These are phyloP conservation scores for Saposhnikovia divaricata DNA, from an alignment of 129 eudicot species.

Conservation along the genomic window DNA sequence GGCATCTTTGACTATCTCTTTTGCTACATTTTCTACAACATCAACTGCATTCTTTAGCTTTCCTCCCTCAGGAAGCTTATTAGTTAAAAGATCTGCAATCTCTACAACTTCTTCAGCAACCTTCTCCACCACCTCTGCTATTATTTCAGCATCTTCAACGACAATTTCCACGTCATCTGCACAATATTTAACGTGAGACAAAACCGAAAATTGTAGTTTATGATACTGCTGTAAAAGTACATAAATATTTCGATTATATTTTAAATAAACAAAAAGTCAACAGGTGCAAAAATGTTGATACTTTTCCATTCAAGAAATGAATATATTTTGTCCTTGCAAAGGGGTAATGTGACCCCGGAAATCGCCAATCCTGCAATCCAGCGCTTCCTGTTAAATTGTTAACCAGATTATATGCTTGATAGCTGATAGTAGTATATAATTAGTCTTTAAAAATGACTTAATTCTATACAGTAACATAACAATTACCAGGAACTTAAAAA, in stretches of 20 bases:
- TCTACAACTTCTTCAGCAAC: conserved; percentile 16
- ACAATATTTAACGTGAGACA: not conserved
- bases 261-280: not conserved
- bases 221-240: not conserved
- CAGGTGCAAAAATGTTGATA: not conserved
- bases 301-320: conserved; percentile 7
- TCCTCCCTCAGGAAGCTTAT: conserved; percentile 11
- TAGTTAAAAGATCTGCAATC: conserved; percentile 5
- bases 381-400: conserved; percentile 13
- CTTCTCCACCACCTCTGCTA: conserved; percentile 12
- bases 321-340: conserved; percentile 4
- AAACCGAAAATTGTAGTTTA: not conserved
- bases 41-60: conserved; percentile 11
- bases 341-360: not conserved
- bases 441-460: not conserved
- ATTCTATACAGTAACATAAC: not conserved
- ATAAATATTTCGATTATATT: not conserved
- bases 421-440: not conserved
- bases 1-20: conserved; percentile 16
- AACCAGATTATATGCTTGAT: too few species aligned
- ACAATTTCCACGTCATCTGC: conserved; percentile 8
- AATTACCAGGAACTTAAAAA: not conserved
- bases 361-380: conserved; percentile 6
- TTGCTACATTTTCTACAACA: not conserved
- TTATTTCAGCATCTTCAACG: not conserved